These are phyloP conservation scores for Vanrija humicola DNA, from an alignment of 1,284 basidiomycete species.

Conservation along the genomic window DNA sequence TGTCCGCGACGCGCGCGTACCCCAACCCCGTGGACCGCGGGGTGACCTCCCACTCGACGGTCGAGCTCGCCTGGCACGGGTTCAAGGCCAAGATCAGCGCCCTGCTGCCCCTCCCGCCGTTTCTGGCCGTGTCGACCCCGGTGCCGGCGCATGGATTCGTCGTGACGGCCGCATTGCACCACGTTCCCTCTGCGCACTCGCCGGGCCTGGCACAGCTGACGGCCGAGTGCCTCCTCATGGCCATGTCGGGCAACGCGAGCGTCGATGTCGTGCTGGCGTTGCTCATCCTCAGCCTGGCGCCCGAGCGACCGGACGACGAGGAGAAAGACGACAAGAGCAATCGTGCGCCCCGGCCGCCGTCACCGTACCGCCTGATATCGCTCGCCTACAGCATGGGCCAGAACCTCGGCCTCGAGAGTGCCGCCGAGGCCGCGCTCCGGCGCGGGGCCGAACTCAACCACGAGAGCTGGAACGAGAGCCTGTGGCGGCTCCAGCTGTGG, in stretches of 20 bases:
- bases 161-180: slow-evolving; percentile 25
- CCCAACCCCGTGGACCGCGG: slow-evolving; percentile 21
- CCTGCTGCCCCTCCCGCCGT: slow-evolving; percentile 29
- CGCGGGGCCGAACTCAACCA: slow-evolving; percentile 6
- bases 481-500: slow-evolving; percentile 16
- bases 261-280: slow-evolving; percentile 29
- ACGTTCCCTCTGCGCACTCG: slow-evolving; percentile 12
- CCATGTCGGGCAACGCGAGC: slow-evolving; percentile 21
- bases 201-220: slow-evolving; percentile 12
- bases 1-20: slow-evolving; percentile 13
- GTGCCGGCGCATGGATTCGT: slow-evolving; percentile 30
- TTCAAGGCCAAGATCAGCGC: slow-evolving; percentile 31
- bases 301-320: slow-evolving; percentile 6
- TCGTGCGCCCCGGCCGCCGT: slow-evolving; percentile 9
- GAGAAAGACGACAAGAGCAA: neutral
- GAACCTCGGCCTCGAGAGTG: slow-evolving; percentile 19
- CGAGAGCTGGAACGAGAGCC: slow-evolving; percentile 6
- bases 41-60: slow-evolving; percentile 14
- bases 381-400: slow-evolving; percentile 27
- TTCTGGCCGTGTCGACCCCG: slow-evolving; percentile 22
- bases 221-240: slow-evolving; percentile 22
- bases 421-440: slow-evolving; percentile 2
- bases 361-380: slow-evolving; percentile 21
- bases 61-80: slow-evolving; percentile 29
- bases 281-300: slow-evolving; percentile 26